phyloP scores from a whole-genome alignment of 1,284 basidiomycete genomes.

The Pseudozyma sp. region DNA sequence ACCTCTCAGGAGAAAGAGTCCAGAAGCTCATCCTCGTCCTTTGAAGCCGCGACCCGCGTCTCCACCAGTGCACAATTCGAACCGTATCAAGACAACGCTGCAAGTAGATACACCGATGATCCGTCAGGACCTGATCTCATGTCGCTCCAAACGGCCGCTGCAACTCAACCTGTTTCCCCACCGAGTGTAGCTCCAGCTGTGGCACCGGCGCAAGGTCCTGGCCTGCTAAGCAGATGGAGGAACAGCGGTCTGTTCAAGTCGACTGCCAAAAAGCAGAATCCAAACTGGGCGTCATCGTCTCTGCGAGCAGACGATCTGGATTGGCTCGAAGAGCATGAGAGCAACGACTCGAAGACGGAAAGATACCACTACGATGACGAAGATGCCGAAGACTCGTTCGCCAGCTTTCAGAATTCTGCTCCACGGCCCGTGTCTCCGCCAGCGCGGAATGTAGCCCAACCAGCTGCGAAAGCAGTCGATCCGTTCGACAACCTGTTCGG shows the following conservation, averaged over 20 bases:
- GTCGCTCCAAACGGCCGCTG: conserved; percentile 24
- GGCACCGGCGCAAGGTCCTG: conserved; percentile 19
- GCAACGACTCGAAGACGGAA: conserved; percentile 12
- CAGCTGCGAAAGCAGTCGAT: conserved; percentile 10
- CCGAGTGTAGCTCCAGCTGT: not conserved
- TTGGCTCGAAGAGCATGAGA: conserved; percentile 45
- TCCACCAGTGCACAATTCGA: conserved; percentile 15
- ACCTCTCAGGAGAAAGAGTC: conserved; percentile 4
- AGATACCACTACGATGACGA: conserved; percentile 27
- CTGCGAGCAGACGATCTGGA: conserved; percentile 29
- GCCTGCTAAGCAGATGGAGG: conserved; percentile 39
- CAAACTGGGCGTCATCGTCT: conserved; percentile 19
- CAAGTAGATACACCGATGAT: conserved; percentile 31
- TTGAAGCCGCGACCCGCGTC: conserved; percentile 7
- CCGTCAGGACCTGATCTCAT: conserved; percentile 41
- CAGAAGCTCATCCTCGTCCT: conserved; percentile 14
- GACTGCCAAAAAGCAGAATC: conserved; percentile 19
- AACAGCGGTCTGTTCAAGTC: conserved; percentile 34
- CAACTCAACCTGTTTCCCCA: conserved; percentile 2
- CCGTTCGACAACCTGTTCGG: conserved; percentile 27
- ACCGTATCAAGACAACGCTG: conserved; percentile 24
- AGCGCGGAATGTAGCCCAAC: not conserved
- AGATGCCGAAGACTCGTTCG: conserved; percentile 31
- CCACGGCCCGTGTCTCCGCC: conserved; percentile 5
- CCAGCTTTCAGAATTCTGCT: conserved; percentile 15